phyloP scores from a whole-genome alignment of 345 rosid genomes.

The Citrus maxima region DNA sequence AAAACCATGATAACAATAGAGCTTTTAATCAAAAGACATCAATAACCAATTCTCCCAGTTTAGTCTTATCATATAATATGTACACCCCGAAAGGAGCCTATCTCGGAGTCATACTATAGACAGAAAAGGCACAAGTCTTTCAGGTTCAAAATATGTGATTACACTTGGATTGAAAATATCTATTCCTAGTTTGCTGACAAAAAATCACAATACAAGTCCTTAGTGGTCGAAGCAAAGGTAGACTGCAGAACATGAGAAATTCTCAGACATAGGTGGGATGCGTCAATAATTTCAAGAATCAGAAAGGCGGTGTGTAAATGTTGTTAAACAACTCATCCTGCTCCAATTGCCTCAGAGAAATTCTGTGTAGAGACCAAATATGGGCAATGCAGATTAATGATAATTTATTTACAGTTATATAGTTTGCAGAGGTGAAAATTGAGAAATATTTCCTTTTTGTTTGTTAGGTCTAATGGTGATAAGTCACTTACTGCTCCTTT shows the following conservation, averaged over 20 bases:
- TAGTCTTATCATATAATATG: background rate
- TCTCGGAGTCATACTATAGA: background rate
- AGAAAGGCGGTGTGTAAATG: background rate
- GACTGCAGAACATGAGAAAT: background rate
- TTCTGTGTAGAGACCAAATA: background rate
- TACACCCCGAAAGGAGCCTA: background rate
- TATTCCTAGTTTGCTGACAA: background rate
- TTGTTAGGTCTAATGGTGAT: background rate
- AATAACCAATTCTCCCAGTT: background rate
- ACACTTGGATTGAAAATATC: background rate
- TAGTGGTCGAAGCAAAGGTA: background rate
- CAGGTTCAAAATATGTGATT: background rate
- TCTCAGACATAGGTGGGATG: background rate
- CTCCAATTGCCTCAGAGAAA: background rate
- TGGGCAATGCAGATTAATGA: background rate
- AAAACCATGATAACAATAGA: slow-evolving; percentile 7
- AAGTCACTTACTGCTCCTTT: slow-evolving; percentile 81
- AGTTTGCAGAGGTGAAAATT: background rate
- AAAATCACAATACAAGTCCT: background rate
- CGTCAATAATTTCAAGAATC: background rate
- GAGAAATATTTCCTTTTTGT: background rate
- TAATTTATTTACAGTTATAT: background rate
- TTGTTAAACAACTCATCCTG: background rate
- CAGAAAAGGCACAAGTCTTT: background rate
- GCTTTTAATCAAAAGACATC: background rate